Evolutionary conservation across 306 rosid species (phyloP).

Genomic region (Vigna mungo): DNA sequence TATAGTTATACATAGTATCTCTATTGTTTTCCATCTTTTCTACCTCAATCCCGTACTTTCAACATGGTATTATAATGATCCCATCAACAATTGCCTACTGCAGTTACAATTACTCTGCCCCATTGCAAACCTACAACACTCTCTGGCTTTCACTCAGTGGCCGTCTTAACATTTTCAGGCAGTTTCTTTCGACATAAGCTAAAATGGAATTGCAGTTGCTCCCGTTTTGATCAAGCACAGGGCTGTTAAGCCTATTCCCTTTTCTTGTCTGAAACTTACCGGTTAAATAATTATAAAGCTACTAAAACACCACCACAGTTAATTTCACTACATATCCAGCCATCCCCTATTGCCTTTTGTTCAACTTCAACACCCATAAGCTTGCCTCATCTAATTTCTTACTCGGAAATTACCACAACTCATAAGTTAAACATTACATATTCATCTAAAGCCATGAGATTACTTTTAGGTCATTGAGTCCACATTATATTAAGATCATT

Average conservation of each 20-base stretch:
- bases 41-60: not conserved
- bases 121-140: not conserved
- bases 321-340: not conserved
- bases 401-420: not conserved
- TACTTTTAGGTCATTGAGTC: not conserved
- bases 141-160: not conserved
- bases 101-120: not conserved
- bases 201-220: not conserved
- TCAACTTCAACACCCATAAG: not conserved
- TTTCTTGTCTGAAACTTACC: not conserved
- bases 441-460: too few species aligned
- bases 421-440: not conserved
- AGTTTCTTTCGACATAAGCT: not conserved
- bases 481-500: not conserved
- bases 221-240: not conserved
- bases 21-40: constrained; percentile 5
- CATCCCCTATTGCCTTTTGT: not conserved
- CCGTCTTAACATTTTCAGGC: not conserved
- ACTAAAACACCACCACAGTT: not conserved
- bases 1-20: constrained; percentile 1
- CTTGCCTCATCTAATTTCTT: not conserved
- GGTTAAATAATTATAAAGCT: not conserved
- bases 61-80: not conserved
- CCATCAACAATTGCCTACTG: not conserved
- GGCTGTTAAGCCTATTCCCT: not conserved